Evolutionary conservation across 352 stramenopile species (phyloP), one percentile per base, ranked within the genome.

Genomic region (Globisporangium cystogenes): DNA sequence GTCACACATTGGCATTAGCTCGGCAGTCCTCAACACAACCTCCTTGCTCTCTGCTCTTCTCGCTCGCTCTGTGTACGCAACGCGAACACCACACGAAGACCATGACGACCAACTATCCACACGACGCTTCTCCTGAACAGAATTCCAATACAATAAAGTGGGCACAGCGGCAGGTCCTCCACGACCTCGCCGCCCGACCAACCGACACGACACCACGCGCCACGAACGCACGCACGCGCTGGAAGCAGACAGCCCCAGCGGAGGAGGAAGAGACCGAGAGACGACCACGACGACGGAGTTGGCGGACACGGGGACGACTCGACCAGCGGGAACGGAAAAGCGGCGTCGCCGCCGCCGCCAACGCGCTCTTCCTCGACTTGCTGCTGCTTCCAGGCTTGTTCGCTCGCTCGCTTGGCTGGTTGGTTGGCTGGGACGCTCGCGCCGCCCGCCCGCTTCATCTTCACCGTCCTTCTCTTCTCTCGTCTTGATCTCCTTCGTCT

Each of bases 61-160:
- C n/a, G n/a, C n/a, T 4, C 14, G 12, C 35, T 18, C 35, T 40
- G 35, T 14, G 14, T n/a, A 11, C 31, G 33, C 33, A 37, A 37
- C 33, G 18, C 33, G 14, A 15, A 37, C 33, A 21, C 36, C 5
- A 12, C 2, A 10, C 16, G 18, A 41, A 45, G 39, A 45, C 10
- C 40, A 44, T 5, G 0, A 54, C 7, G 18, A 44, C n/a, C 4
- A n/a, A n/a, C n/a, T n/a, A n/a, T n/a, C n/a, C n/a, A 26, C 7
- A 23, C n/a, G 10, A 26, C 20, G 40, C 6, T 7, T 4, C n/a
- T 26, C 23, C n/a, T 23, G 7, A 45, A 45, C 40, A 23, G n/a
- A 45, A 45, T 26, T 45, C 40, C 40, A 45, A 45, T 45, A 45
- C 49, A 47, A 45, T 41, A 55, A 55, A 55, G 40, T 48, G 24